Evolutionary conservation across 116 monocot genomes (phyloP), one percentile per base, ranked within the genome.

Genomic region (Papilionanthe hybrid): DNA sequence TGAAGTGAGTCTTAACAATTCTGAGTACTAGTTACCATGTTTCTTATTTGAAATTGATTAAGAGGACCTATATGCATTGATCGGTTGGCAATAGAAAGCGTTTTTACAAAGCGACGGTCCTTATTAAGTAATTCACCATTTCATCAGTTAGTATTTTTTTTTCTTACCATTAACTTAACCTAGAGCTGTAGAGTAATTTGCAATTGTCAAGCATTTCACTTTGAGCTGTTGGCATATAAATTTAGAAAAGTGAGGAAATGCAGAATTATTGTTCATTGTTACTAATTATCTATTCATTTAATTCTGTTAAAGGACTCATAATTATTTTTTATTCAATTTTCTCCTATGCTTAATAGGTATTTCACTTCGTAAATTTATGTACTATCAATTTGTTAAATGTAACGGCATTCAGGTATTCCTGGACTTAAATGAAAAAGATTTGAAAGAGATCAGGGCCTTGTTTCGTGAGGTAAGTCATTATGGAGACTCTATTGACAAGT

Each of bases 401-500:
- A 37, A 29, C 18, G 44, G n/a, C 29, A 86, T 81, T 45, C 87
- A 96, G 96, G 90, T 93, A 72, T 96, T 92, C 81, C 75, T 96
- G 49, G 89, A 96, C 74, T 81, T 93, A 82, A 85, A 82, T 74
- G 96, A 93, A 45, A 96, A 93, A 76, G 92, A 90, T 76, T 78
- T 92, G 79, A 96, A 86, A 83, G 83, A 87, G 56, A 87, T 93
- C 19, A 81, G 92, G 60, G 82, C 85, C 86, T 81, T 96, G 55
- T 92, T 90, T 83, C 87, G 53, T 78, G 96, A 96, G 96, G 96
- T 96, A 90, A 78, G 7, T 20, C n/a, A 69, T 13, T 69, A 1
- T 29, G 17, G 32, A 60, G 58, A 32, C 30, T 68, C 28, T 68
- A 68, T 68, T 30, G 3, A 4, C 12, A 32, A 15, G 32, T 30